phyloP scores from a whole-genome alignment of 371 early-diverging fungal species.

The Fennellomyces sp. region DNA sequence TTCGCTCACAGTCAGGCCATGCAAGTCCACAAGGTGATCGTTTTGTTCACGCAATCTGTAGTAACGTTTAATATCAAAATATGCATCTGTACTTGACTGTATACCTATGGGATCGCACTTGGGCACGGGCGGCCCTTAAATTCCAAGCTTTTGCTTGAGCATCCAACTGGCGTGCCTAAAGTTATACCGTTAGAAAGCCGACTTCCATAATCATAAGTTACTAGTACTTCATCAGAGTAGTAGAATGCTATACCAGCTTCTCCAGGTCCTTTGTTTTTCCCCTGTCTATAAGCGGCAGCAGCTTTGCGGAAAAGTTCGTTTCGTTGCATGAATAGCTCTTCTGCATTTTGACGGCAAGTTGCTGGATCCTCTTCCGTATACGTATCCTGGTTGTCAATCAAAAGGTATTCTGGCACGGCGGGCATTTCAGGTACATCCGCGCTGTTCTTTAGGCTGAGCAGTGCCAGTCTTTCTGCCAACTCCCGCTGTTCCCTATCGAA shows the following conservation, averaged over 20 bases:
- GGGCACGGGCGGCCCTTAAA: constrained; percentile 73
- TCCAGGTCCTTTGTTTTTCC: constrained; percentile 55
- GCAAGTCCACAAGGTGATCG: constrained; percentile 67
- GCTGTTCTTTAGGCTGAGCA: constrained; percentile 18
- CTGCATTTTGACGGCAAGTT: constrained; percentile 62
- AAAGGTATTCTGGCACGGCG: constrained; percentile 45
- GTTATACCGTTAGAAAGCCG: no score
- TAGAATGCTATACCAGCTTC: constrained; percentile 70
- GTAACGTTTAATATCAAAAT: background rate
- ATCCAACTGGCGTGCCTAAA: constrained; percentile 62
- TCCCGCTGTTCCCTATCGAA: constrained; percentile 36
- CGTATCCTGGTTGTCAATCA: constrained; percentile 39
- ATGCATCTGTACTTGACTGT: no score
- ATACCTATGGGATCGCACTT: constrained; percentile 58
- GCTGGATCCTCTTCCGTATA: constrained; percentile 65
- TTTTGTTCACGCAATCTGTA: constrained; percentile 50
- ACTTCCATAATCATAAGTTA: background rate
- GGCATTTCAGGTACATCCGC: constrained; percentile 20
- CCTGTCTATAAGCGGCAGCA: constrained; percentile 51
- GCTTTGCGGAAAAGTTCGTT: constrained; percentile 71
- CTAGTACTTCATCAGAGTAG: constrained; percentile 65
- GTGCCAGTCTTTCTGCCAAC: constrained; percentile 33
- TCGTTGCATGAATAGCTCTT: constrained; percentile 50
- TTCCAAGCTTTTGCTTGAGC: constrained; percentile 67
- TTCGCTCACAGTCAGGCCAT: constrained; percentile 69